Evolutionary conservation across 2,329 filamentous ascomycete genomes (phyloP).

Genomic region (Aphanoascus verrucosus): DNA sequence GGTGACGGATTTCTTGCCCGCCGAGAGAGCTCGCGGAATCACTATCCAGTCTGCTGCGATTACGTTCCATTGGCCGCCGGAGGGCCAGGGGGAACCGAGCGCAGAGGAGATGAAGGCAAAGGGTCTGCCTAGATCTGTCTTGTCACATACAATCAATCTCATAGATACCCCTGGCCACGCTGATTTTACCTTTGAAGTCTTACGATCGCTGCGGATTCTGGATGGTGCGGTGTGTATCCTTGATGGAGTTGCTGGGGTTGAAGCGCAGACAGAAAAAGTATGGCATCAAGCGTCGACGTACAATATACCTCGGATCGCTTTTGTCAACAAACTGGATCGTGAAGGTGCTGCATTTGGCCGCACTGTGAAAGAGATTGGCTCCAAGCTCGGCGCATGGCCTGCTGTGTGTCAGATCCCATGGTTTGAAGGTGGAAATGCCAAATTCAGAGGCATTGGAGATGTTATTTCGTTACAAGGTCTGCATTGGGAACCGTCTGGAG

Average conservation of each 20-base stretch:
- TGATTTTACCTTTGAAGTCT: constrained; percentile 93
- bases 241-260: constrained; percentile 84
- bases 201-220: constrained; percentile 76
- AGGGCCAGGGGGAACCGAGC: constrained; percentile 16
- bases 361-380: constrained; percentile 75
- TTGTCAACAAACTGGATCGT: constrained; percentile 75
- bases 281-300: constrained; percentile 86
- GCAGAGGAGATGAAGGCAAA: constrained; percentile 23
- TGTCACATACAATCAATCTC: constrained; percentile 66
- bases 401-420: constrained; percentile 90
- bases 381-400: constrained; percentile 70
- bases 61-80: constrained; percentile 81
- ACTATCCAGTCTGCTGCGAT: constrained; percentile 97
- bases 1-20: constrained; percentile 89
- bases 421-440: constrained; percentile 65
- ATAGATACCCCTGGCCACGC: constrained; percentile 97
- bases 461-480: constrained; percentile 65
- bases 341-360: constrained; percentile 72
- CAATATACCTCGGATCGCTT: constrained; percentile 69
- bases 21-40: constrained; percentile 84
- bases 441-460: constrained; percentile 76
- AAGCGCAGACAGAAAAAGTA: constrained; percentile 93
- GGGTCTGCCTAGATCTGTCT: constrained; percentile 41
- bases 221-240: constrained; percentile 89
- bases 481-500: constrained; percentile 57